A percentile compares a stretch with the other conserved stretches of the same genome.
Conservation (phyloP, 2,329 filamentous ascomycete species). For the Grosmannia clavigera region DNA sequence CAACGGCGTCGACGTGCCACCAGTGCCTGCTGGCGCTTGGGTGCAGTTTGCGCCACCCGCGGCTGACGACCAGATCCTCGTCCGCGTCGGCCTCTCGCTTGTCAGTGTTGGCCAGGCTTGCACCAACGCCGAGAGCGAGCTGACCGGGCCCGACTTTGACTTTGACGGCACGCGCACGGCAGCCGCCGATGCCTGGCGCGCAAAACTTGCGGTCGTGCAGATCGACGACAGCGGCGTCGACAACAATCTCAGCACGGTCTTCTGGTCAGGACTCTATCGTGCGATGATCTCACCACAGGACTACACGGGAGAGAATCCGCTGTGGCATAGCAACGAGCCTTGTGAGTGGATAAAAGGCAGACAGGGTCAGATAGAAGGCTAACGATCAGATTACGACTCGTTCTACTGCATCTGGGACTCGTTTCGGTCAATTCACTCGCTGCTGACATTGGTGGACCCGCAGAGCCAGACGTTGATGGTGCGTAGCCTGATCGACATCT, state of each 20-base stretch:
- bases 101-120: conserved; percentile 51
- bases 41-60: conserved; percentile 34
- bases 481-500: conserved; percentile 56
- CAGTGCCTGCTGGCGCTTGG: conserved; percentile 38
- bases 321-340: conserved; percentile 50
- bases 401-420: conserved; percentile 65
- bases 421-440: conserved; percentile 51
- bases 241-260: conserved; percentile 43
- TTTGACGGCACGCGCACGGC: conserved; percentile 38
- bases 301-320: conserved; percentile 57
- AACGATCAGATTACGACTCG: conserved; percentile 43
- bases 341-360: conserved; percentile 18
- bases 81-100: conserved; percentile 52
- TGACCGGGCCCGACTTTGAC: conserved; percentile 35
- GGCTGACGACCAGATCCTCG: conserved; percentile 36
- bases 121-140: conserved; percentile 46
- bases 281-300: too few species aligned
- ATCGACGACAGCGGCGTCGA: conserved; percentile 36
- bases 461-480: conserved; percentile 49
- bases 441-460: conserved; percentile 55
- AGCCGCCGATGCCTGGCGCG: conserved; percentile 42
- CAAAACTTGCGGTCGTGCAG: conserved; percentile 41
- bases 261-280: conserved; percentile 67
- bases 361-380: neutral
- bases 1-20: conserved; percentile 18